Evolutionary conservation across 73 alveolate species (phyloP).

Genomic region (Diophrys appendiculata): DNA sequence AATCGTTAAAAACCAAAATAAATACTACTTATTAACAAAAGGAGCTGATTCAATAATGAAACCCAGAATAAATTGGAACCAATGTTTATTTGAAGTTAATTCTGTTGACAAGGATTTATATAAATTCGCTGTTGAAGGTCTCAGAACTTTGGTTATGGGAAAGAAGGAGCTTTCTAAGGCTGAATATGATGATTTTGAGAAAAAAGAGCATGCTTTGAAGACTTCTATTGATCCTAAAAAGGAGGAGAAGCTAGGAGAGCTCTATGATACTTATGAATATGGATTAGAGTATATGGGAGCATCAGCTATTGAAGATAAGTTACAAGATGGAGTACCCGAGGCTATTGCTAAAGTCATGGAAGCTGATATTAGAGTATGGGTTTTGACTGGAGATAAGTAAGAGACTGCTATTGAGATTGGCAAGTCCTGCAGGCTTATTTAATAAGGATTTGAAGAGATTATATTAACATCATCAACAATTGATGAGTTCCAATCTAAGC

Average conservation of each 20-base stretch:
- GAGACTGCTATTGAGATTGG: constrained; percentile 86
- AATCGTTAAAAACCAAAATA: constrained; percentile 24
- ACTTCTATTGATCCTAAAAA: constrained; percentile 17
- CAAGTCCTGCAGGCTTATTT: constrained; percentile 70
- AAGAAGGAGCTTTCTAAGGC: not conserved
- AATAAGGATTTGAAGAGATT: constrained; percentile 61
- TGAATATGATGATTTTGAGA: constrained; percentile 64
- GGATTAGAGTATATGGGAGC: constrained; percentile 87
- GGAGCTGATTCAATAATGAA: constrained; percentile 97
- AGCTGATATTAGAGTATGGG: constrained; percentile 79
- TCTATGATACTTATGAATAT: constrained; percentile 76
- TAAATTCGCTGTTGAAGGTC: constrained; percentile 41
- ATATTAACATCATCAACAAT: constrained; percentile 51
- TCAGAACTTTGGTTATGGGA: constrained; percentile 20
- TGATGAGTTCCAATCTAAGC: not conserved
- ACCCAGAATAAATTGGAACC: constrained; percentile 26
- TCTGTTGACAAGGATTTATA: constrained; percentile 71
- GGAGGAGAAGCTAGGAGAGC: constrained; percentile 60
- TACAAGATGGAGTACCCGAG: constrained; percentile 83
- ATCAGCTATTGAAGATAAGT: constrained; percentile 97
- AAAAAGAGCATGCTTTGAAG: constrained; percentile 33
- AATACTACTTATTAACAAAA: constrained; percentile 63
- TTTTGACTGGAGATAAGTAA: constrained; percentile 85
- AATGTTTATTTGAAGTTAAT: constrained; percentile 58
- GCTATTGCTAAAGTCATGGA: constrained; percentile 68